Evolutionary conservation across 306 rosid genomes (phyloP), one percentile per base, ranked within the genome.

Genomic region (Glycine soja): DNA sequence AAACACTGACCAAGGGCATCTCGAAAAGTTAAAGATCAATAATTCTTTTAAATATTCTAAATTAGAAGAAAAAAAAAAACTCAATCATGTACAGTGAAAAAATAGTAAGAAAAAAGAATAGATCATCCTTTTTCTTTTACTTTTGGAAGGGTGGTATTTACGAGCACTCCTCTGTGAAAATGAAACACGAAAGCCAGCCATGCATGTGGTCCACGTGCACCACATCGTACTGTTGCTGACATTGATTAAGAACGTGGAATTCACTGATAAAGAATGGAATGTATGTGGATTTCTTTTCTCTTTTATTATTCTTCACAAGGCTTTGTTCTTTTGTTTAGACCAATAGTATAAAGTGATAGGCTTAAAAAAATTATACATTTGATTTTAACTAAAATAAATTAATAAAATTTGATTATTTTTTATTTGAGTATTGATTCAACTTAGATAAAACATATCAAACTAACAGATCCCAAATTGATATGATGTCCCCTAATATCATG

Each of bases 21-120:
- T 62, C 2, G 43, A 62, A 62, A 62, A 62, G 68, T 32, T 62
- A 32, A 62, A 62, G 68, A 62, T 62, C 15, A 62, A 62, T 62
- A 62, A 62, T 62, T 11, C 9, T 4, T 32, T 6, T 62, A 62
- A 62, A 61, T 32, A 62, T 30, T 32, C 15, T 30, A 30, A 61
- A 61, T 32, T 4, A 61, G 0, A 11, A 59, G 5, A 59, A 30
- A 10, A 30, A 2, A n/a, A n/a, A n/a, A n/a, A n/a, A n/a, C n/a
- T 61, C 8, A 7, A 62, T 10, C 66, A 9, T 59, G 4, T 10
- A 59, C 14, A 11, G 43, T 32, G 42, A 30, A 24, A 62, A 30
- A 11, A 62, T 32, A 62, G 3, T 62, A 11, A 62, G n/a, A 11
- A 19, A 62, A 12, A 30, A 32, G 45, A 62, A 62, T 62, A 62